Percentiles rank a stretch among this genome's conserved stretches.
phyloP scores from a whole-genome alignment of 768 basidiomycete species.

The Lyophyllum decastes region DNA sequence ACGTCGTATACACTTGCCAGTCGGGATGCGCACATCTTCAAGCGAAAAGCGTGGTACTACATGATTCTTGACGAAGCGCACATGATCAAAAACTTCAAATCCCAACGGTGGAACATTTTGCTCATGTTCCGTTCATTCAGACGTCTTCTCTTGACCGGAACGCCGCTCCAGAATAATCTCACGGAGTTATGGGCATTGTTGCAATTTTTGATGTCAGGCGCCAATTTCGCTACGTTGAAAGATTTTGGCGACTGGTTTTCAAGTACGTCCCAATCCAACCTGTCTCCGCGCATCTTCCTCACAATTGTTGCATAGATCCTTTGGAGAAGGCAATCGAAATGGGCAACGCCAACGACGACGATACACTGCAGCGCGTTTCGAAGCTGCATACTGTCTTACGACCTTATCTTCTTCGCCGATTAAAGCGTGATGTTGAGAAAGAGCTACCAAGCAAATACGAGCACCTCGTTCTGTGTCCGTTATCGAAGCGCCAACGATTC shows the following conservation, averaged over 20 bases:
- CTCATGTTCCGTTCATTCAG: constrained; percentile 87
- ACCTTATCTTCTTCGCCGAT: constrained; percentile 92
- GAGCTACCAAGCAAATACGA: constrained; percentile 93
- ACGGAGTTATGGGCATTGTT: constrained; percentile 95
- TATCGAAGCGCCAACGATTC: constrained; percentile 93
- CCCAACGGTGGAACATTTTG: constrained; percentile 90
- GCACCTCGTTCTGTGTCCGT: constrained; percentile 82
- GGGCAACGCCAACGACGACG: constrained; percentile 74
- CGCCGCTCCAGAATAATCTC: constrained; percentile 94
- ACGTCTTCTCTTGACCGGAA: constrained; percentile 90
- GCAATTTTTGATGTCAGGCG: constrained; percentile 91
- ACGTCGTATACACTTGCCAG: constrained; percentile 94
- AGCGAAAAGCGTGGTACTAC: constrained; percentile 92
- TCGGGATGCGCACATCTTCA: constrained; percentile 88
- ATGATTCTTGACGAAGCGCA: constrained; percentile 97
- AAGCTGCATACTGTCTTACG: constrained; percentile 95
- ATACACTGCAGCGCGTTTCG: constrained; percentile 79
- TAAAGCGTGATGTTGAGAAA: constrained; percentile 97
- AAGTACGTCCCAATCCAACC: constrained; percentile 52
- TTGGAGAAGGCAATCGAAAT: constrained; percentile 93
- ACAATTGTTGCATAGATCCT: constrained; percentile 57
- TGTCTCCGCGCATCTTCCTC: background rate
- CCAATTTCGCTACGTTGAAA: constrained; percentile 87
- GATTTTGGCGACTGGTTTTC: constrained; percentile 98
- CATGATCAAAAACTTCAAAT: constrained; percentile 97